A percentile compares a stretch with the other conserved stretches of the same genome.
Evolutionary conservation across 768 basidiomycete species (phyloP).

Genomic region (Pleurotus pulmonarius): DNA sequence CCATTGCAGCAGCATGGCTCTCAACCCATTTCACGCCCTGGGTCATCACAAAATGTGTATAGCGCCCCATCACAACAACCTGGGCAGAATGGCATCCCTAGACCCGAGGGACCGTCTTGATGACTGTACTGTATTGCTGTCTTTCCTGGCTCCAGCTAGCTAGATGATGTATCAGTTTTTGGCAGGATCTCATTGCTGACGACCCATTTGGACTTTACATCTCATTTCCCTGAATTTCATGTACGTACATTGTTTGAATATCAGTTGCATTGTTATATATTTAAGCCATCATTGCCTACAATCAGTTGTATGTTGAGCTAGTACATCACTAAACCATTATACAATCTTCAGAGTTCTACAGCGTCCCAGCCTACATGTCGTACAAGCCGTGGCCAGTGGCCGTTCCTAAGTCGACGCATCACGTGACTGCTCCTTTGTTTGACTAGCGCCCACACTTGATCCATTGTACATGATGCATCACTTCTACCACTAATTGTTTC

Average conservation of each 20-base stretch:
- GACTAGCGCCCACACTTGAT: too few species aligned
- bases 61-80: constrained; percentile 34
- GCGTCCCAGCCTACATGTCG: too few species aligned
- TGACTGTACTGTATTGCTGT: constrained; percentile 8
- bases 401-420: too few species aligned
- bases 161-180: constrained; percentile 9
- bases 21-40: constrained; percentile 47
- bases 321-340: too few species aligned
- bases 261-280: background rate
- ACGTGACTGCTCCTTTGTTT: too few species aligned
- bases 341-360: too few species aligned
- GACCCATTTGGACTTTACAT: background rate
- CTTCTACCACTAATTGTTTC: too few species aligned
- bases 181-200: constrained; percentile 2
- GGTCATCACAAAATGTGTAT: constrained; percentile 59
- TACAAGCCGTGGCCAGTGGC: too few species aligned
- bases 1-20: constrained; percentile 27
- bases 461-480: too few species aligned
- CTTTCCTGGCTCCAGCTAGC: too few species aligned
- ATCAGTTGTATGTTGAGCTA: too few species aligned
- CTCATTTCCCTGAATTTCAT: background rate
- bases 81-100: constrained; percentile 40
- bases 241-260: constrained; percentile 9
- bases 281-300: background rate
- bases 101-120: constrained; percentile 40